Conservation (phyloP, 2,329 filamentous ascomycete species). For the Cordyceps farinosa region DNA sequence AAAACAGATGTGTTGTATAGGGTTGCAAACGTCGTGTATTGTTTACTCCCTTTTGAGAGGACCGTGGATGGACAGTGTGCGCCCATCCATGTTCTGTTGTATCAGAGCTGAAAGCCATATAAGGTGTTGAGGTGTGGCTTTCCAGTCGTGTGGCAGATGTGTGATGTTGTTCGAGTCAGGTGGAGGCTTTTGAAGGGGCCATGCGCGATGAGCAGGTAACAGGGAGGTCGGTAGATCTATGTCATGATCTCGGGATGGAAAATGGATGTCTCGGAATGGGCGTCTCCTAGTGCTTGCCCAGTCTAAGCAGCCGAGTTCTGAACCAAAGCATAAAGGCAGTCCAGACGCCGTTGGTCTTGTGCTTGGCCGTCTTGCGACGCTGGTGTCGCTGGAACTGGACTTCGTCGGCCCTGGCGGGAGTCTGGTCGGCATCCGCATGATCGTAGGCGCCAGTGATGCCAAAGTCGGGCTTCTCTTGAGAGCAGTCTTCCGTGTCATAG, state of each 20-base stretch:
- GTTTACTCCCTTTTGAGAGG: neutral
- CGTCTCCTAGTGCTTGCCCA: slow-evolving; percentile 36
- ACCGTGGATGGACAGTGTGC: neutral
- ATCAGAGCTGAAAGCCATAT: neutral
- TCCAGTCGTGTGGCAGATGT: neutral
- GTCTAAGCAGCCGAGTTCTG: slow-evolving; percentile 47
- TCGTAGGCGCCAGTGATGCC: slow-evolving; percentile 27
- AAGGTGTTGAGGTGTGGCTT: neutral
- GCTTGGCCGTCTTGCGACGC: slow-evolving; percentile 50
- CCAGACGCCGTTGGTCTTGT: slow-evolving; percentile 60
- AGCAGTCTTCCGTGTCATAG: slow-evolving; percentile 26
- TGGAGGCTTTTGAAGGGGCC: neutral
- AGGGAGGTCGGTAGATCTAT: neutral
- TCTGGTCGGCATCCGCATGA: slow-evolving; percentile 20
- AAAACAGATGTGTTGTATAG: neutral
- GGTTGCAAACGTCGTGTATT: neutral
- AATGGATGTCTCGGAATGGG: slow-evolving; percentile 8
- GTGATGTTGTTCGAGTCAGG: neutral
- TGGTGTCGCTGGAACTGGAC: slow-evolving; percentile 42
- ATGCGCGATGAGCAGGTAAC: neutral
- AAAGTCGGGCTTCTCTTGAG: slow-evolving; percentile 39
- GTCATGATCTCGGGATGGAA: neutral
- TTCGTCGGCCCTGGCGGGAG: slow-evolving; percentile 36
- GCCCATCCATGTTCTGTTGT: neutral
- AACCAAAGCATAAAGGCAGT: slow-evolving; percentile 62